phyloP scores from a whole-genome alignment of 805 yeast genomes.

The Pichia thaimueangensis region DNA sequence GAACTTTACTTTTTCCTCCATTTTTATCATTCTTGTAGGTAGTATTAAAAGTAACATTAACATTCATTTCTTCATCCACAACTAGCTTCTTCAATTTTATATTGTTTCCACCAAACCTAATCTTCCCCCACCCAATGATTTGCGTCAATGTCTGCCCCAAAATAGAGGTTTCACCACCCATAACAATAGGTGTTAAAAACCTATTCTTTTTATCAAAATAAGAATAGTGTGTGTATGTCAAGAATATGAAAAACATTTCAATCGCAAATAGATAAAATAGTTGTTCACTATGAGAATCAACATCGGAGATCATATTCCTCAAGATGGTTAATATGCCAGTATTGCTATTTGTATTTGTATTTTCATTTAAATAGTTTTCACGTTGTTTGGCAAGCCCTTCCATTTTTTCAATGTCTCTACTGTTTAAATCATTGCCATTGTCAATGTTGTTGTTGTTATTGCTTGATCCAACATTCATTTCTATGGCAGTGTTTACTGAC shows the following conservation, averaged over 20 bases:
- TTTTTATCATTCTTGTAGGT: no score
- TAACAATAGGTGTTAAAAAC: slow-evolving; percentile 14
- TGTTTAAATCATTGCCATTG: not conserved
- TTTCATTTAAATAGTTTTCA: slow-evolving; percentile 3
- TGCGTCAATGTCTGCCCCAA: slow-evolving; percentile 13
- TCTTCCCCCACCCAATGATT: slow-evolving; percentile 4
- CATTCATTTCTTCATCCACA: slow-evolving; percentile 1
- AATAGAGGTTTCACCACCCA: slow-evolving; percentile 14
- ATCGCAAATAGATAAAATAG: slow-evolving; percentile 9
- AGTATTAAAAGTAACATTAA: not conserved
- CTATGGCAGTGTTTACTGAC: no score
- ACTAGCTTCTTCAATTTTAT: not conserved
- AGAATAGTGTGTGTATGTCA: slow-evolving; percentile 14
- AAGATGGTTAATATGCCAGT: not conserved
- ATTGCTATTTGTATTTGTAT: no score
- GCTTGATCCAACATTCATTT: no score
- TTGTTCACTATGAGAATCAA: slow-evolving; percentile 10
- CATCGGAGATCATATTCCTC: not conserved
- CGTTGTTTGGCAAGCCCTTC: slow-evolving; percentile 6
- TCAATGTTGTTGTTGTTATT: not conserved
- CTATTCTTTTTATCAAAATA: slow-evolving; percentile 10
- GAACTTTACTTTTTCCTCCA: not conserved
- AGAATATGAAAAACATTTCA: slow-evolving; percentile 13
- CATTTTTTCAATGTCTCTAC: slow-evolving; percentile 4
- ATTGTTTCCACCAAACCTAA: not conserved